Evolutionary conservation across 768 basidiomycete genomes (phyloP).

Genomic region (Pleurotus eryngii): DNA sequence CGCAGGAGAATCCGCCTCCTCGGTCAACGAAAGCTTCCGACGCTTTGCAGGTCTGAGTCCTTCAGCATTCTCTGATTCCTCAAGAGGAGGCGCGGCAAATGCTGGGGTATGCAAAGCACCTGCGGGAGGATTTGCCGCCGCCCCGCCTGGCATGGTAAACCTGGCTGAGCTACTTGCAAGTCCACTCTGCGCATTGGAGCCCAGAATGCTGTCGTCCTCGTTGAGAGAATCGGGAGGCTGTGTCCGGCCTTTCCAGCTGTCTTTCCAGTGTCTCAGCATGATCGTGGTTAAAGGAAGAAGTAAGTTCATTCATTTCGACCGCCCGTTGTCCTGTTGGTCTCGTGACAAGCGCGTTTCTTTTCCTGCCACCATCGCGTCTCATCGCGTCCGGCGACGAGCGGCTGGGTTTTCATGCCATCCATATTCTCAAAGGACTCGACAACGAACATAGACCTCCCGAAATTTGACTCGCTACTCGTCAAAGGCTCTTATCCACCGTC

Average conservation of each 20-base stretch:
- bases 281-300: neutral
- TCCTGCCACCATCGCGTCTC: too few species aligned
- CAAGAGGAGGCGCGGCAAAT: slow-evolving; percentile 8
- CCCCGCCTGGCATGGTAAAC: slow-evolving; percentile 19
- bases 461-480: slow-evolving; percentile 56
- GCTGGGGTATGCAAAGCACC: slow-evolving; percentile 7
- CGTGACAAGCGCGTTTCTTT: too few species aligned
- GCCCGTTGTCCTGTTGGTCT: too few species aligned
- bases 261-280: slow-evolving; percentile 53
- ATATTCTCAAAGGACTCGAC: slow-evolving; percentile 29
- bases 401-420: slow-evolving; percentile 21
- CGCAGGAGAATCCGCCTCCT: slow-evolving; percentile 12
- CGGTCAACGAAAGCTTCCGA: slow-evolving; percentile 18
- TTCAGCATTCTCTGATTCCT: neutral
- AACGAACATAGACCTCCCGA: slow-evolving; percentile 45
- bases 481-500: slow-evolving; percentile 63
- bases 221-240: neutral
- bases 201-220: slow-evolving; percentile 17
- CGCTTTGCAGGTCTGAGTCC: slow-evolving; percentile 1
- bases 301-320: too few species aligned
- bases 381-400: too few species aligned
- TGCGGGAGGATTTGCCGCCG: slow-evolving; percentile 17
- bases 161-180: slow-evolving; percentile 14
- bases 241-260: slow-evolving; percentile 41
- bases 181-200: slow-evolving; percentile 21